A percentile compares a stretch with the other conserved stretches of the same genome.
phyloP scores from a whole-genome alignment of 2,329 filamentous ascomycete genomes.

The Neofusicoccum kwambonambiense region DNA sequence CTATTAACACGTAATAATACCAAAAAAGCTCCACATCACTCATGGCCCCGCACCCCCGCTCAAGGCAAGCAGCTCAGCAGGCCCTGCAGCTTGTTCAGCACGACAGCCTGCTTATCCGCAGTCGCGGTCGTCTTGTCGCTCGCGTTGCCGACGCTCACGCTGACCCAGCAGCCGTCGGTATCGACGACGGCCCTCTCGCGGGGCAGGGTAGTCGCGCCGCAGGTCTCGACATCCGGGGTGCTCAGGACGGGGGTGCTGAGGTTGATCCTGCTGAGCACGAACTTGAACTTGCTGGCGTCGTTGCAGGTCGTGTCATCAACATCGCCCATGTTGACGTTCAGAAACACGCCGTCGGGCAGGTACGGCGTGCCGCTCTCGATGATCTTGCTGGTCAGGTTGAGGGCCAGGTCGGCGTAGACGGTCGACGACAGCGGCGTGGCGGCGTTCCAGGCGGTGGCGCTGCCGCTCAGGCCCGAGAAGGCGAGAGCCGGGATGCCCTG shows the following conservation, averaged over 20 bases:
- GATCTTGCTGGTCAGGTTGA: slow-evolving; percentile 57
- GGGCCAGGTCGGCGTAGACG: slow-evolving; percentile 64
- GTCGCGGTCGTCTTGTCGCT: slow-evolving; percentile 60
- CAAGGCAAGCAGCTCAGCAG: slow-evolving; percentile 49
- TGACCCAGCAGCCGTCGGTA: slow-evolving; percentile 57
- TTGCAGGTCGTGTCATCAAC: slow-evolving; percentile 52
- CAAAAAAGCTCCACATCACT: too few species aligned
- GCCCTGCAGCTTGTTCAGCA: slow-evolving; percentile 51
- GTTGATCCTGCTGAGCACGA: slow-evolving; percentile 62
- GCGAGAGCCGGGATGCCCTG: slow-evolving; percentile 64
- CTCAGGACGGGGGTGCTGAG: slow-evolving; percentile 39
- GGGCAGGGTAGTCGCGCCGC: slow-evolving; percentile 56
- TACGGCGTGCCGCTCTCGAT: slow-evolving; percentile 60
- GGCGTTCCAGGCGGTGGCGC: slow-evolving; percentile 54
- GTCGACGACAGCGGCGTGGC: slow-evolving; percentile 51
- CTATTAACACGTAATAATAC: too few species aligned
- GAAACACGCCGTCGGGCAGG: slow-evolving; percentile 58
- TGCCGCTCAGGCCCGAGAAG: slow-evolving; percentile 58
- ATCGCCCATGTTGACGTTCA: slow-evolving; percentile 69
- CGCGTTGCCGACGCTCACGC: slow-evolving; percentile 63
- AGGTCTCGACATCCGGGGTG: slow-evolving; percentile 55
- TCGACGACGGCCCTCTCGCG: slow-evolving; percentile 56
- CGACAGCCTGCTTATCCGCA: slow-evolving; percentile 51
- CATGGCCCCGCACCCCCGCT: too few species aligned
- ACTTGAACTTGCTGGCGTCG: slow-evolving; percentile 57